Evolutionary conservation across 306 rosid genomes (phyloP).

Genomic region (Clitoria ternatea): DNA sequence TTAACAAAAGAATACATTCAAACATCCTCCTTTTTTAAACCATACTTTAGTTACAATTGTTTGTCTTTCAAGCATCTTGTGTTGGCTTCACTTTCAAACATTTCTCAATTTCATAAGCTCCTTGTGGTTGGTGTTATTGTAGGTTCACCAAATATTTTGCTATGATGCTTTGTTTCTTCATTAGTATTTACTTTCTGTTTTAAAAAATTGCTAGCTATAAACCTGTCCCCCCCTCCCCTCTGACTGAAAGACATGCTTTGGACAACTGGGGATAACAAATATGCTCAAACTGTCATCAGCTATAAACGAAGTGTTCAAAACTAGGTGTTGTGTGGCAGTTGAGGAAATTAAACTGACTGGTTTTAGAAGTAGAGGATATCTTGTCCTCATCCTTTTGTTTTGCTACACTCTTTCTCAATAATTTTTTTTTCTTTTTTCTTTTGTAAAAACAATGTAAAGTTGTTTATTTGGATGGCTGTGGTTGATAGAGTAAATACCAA

Average conservation of each 20-base stretch:
- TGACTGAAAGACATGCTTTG: background rate
- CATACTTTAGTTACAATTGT: background rate
- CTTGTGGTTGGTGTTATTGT: background rate
- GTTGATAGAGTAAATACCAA: background rate
- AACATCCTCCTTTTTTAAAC: background rate
- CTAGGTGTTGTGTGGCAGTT: background rate
- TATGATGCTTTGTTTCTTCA: background rate
- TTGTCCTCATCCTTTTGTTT: too few relatives aligned
- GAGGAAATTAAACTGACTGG: background rate
- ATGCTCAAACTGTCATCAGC: background rate
- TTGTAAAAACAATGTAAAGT: background rate
- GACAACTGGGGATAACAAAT: background rate
- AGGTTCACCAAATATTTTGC: background rate
- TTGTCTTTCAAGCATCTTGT: constrained; percentile 3
- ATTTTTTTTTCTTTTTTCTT: too few relatives aligned
- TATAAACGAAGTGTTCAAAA: background rate
- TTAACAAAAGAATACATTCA: background rate
- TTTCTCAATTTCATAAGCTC: constrained; percentile 1
- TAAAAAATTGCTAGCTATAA: background rate
- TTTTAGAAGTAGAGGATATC: background rate
- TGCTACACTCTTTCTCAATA: too few relatives aligned
- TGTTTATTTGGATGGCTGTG: background rate
- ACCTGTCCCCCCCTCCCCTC: background rate
- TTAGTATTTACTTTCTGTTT: background rate
- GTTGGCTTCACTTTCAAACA: constrained; percentile 2